These are phyloP conservation scores for Globisporangium paddicum DNA, from an alignment of 352 stramenopile species.

Conservation along the genomic window DNA sequence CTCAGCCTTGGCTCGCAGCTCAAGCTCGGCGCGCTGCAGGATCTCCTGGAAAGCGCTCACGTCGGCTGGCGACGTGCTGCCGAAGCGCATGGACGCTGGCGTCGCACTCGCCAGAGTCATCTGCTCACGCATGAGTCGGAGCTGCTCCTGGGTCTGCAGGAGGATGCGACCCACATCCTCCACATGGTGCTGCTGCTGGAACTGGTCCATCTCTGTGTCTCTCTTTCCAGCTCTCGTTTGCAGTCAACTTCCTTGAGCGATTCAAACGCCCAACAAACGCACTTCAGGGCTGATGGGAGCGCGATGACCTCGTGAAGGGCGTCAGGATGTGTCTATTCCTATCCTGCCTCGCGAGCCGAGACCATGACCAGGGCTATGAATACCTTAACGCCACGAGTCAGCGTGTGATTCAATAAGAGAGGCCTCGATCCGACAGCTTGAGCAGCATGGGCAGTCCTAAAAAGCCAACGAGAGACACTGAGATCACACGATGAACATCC, in stretches of 20 bases:
- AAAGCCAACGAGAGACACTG: neutral
- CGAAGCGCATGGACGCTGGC: slow-evolving; percentile 15
- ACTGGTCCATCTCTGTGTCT: slow-evolving; percentile 48
- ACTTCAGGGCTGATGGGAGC: neutral
- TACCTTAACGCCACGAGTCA: neutral
- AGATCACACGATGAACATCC: slow-evolving; percentile 43
- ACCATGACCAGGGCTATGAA: neutral
- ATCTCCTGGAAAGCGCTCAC: slow-evolving; percentile 63
- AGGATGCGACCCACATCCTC: slow-evolving; percentile 80
- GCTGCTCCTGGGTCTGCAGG: slow-evolving; percentile 76
- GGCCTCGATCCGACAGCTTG: too few relatives aligned
- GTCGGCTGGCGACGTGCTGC: slow-evolving; percentile 21
- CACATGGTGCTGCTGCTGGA: slow-evolving; percentile 77
- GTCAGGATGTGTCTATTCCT: neutral
- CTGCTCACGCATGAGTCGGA: slow-evolving; percentile 69
- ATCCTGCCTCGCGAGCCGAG: neutral
- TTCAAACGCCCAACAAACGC: neutral
- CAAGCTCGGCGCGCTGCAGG: slow-evolving; percentile 55
- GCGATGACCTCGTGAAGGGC: neutral
- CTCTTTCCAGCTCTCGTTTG: neutral
- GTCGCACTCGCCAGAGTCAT: slow-evolving; percentile 25
- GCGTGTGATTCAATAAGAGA: neutral
- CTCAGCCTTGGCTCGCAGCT: slow-evolving; percentile 77
- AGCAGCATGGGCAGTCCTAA: neutral
- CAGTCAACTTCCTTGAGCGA: neutral